Conservation (phyloP, 2,329 filamentous ascomycete species). For the Orbilia blumenaviensis region DNA sequence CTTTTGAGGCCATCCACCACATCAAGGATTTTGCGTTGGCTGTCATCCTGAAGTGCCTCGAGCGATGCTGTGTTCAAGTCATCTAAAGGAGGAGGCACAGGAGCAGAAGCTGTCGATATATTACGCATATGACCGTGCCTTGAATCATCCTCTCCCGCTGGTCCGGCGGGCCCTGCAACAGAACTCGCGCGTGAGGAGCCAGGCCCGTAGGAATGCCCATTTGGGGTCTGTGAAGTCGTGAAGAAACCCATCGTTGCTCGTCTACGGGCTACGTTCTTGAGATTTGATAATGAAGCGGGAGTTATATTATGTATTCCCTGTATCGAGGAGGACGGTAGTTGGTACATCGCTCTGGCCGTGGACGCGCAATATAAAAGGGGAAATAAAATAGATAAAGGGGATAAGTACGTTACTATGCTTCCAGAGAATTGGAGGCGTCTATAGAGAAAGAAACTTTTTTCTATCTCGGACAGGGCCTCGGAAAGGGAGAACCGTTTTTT, state of each 20-base stretch:
- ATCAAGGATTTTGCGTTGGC: constrained; percentile 65
- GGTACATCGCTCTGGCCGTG: constrained; percentile 19
- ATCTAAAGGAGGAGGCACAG: background rate
- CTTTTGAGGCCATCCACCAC: constrained; percentile 66
- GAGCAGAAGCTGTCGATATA: background rate
- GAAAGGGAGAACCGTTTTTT: constrained; percentile 21
- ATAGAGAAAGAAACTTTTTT: constrained; percentile 2
- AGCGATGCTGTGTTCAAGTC: constrained; percentile 60
- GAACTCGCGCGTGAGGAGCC: constrained; percentile 7
- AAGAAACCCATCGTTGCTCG: constrained; percentile 46
- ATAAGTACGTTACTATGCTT: constrained; percentile 16
- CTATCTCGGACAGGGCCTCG: background rate
- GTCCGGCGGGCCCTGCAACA: background rate
- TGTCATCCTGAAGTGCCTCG: constrained; percentile 63
- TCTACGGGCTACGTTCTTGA: constrained; percentile 24
- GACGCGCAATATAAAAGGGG: background rate
- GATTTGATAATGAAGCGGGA: constrained; percentile 22
- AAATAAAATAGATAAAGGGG: background rate
- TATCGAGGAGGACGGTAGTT: constrained; percentile 32
- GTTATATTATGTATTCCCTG: constrained; percentile 31
- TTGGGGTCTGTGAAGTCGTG: background rate
- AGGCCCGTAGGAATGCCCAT: background rate
- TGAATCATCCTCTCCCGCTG: background rate
- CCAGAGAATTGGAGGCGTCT: constrained; percentile 13
- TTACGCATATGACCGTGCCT: background rate